A percentile compares a stretch with the other conserved stretches of the same genome.
Evolutionary conservation across 225 moss, liverwort and hornwort species (phyloP).

Genomic region (Takakia lepidozioides): DNA sequence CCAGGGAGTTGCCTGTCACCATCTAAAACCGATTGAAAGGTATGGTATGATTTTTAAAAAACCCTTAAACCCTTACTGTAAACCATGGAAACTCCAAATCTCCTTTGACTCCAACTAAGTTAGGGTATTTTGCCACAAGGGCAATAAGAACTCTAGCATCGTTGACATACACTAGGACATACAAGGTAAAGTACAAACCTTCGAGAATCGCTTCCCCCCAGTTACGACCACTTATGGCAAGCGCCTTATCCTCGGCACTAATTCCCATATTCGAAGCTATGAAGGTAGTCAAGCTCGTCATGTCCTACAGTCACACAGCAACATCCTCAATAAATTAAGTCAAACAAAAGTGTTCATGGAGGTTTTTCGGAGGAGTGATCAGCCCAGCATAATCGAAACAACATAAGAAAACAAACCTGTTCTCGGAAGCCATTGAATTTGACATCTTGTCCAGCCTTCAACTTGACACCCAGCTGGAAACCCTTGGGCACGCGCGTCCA

Average conservation of each 20-base stretch:
- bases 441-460: constrained; percentile 81
- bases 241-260: constrained; percentile 72
- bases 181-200: constrained; percentile 15
- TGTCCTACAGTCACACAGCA: constrained; percentile 71
- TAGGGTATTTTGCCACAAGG: too few relatives aligned
- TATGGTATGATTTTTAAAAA: too few relatives aligned
- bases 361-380: too few relatives aligned
- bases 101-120: too few relatives aligned
- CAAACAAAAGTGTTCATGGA: too few relatives aligned
- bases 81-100: too few relatives aligned
- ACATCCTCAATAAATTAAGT: too few relatives aligned
- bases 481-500: constrained; percentile 94
- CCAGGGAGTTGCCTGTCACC: constrained; percentile 52
- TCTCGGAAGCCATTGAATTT: constrained; percentile 96
- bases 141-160: too few relatives aligned
- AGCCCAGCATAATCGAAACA: too few relatives aligned
- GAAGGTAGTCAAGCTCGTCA: constrained; percentile 71
- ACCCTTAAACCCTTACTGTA: too few relatives aligned
- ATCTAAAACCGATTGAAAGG: neutral
- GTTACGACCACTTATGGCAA: constrained; percentile 94
- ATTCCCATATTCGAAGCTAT: constrained; percentile 71
- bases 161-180: neutral
- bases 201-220: constrained; percentile 94
- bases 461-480: constrained; percentile 76
- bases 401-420: too few relatives aligned